Conservation (phyloP, 257 asterid species). For the Solanum sejunctum region DNA sequence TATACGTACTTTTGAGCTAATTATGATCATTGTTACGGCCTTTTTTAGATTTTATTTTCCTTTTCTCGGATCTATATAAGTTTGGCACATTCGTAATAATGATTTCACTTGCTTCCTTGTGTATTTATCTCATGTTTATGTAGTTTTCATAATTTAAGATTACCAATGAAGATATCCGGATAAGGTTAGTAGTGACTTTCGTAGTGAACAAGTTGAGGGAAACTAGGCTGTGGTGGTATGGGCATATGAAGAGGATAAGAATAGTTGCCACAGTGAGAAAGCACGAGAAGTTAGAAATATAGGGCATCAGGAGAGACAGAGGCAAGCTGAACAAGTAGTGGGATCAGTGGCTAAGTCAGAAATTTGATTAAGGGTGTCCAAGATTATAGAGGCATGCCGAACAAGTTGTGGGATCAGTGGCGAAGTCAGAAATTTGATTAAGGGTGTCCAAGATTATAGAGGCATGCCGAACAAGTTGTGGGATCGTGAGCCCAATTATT, state of each 20-base stretch:
- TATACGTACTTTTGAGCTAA: background rate
- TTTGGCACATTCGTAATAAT: background rate
- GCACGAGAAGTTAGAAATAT: background rate
- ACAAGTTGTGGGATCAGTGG: background rate
- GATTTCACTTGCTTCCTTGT: background rate
- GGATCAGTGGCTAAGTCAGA: background rate
- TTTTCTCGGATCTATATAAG: background rate
- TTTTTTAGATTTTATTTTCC: background rate
- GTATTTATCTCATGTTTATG: background rate
- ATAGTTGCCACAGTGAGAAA: background rate
- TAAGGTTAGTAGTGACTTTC: background rate
- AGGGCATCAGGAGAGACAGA: background rate
- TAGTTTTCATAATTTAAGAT: background rate
- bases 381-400: background rate
- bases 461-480: too few relatives aligned
- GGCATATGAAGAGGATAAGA: background rate
- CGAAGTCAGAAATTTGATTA: too few relatives aligned
- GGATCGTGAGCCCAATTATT: too few relatives aligned
- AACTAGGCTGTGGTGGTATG: too few relatives aligned
- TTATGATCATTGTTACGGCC: background rate
- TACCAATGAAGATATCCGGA: background rate
- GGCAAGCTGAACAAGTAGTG: background rate
- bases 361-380: too few relatives aligned
- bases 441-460: too few relatives aligned
- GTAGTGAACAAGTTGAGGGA: background rate